Evolutionary conservation across 805 yeast genomes (phyloP).

Genomic region (Debaryomyces castellii): DNA sequence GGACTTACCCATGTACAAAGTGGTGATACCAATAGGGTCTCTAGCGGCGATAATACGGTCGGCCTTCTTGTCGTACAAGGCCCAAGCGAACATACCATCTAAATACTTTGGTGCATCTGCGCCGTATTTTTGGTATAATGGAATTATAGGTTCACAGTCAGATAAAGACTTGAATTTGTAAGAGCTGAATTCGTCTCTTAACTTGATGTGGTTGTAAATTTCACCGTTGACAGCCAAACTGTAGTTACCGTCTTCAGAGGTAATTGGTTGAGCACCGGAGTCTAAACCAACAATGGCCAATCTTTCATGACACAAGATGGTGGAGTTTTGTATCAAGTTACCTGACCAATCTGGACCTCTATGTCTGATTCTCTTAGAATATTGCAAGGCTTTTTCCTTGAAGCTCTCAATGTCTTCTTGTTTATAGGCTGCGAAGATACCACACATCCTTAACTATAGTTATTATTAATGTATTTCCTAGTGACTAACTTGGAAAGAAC

Average conservation of each 20-base stretch:
- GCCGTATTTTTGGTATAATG: conserved; percentile 83
- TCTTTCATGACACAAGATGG: conserved; percentile 92
- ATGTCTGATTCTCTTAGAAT: conserved; percentile 92
- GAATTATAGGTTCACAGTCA: conserved; percentile 98
- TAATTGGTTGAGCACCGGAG: conserved; percentile 97
- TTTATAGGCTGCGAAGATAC: conserved; percentile 90
- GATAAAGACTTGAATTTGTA: conserved; percentile 82
- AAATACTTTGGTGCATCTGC: conserved; percentile 86
- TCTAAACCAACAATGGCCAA: conserved; percentile 96
- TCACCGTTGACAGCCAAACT: conserved; percentile 93
- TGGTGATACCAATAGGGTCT: conserved; percentile 97
- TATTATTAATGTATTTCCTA: not conserved
- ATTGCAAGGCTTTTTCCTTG: conserved; percentile 85
- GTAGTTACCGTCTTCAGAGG: conserved; percentile 71
- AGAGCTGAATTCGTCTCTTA: conserved; percentile 72
- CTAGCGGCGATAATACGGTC: conserved; percentile 96
- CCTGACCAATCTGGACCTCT: conserved; percentile 99
- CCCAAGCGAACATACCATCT: conserved; percentile 99
- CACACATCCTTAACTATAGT: conserved; percentile 69
- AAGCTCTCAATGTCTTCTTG: conserved; percentile 77
- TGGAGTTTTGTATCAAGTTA: conserved; percentile 71
- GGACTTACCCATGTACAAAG: conserved; percentile 90
- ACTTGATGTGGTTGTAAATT: conserved; percentile 91
- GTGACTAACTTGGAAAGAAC: not conserved
- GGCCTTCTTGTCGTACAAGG: conserved; percentile 73